Percentiles rank a stretch among this genome's conserved stretches.
Conservation (phyloP, 495 filamentous ascomycete species). For the Hyphodiscus hymeniophilus region DNA sequence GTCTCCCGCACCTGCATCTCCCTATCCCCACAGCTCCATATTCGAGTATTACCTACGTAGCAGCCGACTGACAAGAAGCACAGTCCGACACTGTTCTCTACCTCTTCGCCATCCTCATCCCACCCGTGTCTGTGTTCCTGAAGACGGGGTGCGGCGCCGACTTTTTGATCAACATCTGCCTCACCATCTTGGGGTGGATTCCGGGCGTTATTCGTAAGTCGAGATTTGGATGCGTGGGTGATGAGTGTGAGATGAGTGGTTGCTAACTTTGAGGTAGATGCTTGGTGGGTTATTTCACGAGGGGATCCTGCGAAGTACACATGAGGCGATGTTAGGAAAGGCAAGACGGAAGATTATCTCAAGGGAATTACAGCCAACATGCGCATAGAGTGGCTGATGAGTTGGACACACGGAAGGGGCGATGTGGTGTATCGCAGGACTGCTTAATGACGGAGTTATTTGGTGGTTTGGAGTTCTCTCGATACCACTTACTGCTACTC, state of each 20-base stretch:
- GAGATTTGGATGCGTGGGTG: neutral
- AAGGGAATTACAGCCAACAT: too few relatives aligned
- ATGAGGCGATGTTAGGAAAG: neutral
- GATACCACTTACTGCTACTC: too few relatives aligned
- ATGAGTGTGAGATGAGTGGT: neutral
- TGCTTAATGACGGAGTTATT: too few relatives aligned
- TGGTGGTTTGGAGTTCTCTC: too few relatives aligned
- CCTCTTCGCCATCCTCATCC: conserved; percentile 24
- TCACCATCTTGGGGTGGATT: conserved; percentile 20
- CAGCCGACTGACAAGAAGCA: too few relatives aligned
- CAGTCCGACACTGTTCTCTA: conserved; percentile 21
- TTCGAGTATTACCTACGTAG: too few relatives aligned
- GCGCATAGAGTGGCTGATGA: too few relatives aligned
- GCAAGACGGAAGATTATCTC: too few relatives aligned
- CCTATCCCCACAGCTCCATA: too few relatives aligned
- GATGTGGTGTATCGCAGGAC: too few relatives aligned
- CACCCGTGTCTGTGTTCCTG: conserved; percentile 21
- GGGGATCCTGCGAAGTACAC: conserved; percentile 11
- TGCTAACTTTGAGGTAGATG: neutral
- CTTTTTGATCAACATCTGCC: conserved; percentile 24
- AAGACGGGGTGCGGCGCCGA: conserved; percentile 21
- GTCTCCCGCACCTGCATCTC: too few relatives aligned
- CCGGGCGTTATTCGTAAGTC: neutral
- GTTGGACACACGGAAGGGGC: too few relatives aligned
- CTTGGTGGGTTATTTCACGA: neutral